A percentile compares a stretch with the other conserved stretches of the same genome.
phyloP scores from a whole-genome alignment of 768 basidiomycete species.

The Phylloporus arenicola region DNA sequence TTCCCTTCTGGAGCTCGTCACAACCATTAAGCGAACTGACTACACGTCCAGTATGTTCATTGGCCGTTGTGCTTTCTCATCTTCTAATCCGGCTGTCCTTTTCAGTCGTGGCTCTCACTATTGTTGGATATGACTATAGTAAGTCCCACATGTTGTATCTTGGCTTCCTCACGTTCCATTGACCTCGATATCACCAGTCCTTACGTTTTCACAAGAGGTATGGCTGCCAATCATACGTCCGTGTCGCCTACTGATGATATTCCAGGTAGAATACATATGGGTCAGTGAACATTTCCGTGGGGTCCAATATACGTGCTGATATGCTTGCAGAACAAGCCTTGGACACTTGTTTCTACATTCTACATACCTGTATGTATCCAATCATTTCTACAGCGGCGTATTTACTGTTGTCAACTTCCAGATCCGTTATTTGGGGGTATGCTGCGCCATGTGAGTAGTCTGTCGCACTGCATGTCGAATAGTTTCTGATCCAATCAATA shows the following conservation, averaged over 20 bases:
- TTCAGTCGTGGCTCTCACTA: neutral
- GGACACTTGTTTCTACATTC: slow-evolving; percentile 8
- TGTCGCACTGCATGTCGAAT: neutral
- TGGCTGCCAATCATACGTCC: no score
- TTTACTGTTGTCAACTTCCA: neutral
- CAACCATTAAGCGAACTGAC: no score
- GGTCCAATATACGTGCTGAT: neutral
- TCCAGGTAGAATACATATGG: slow-evolving; percentile 5
- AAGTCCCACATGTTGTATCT: neutral
- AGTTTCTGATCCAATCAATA: neutral
- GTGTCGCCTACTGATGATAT: neutral
- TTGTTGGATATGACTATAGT: neutral
- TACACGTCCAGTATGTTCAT: no score
- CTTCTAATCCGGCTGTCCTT: no score
- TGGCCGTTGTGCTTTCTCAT: no score
- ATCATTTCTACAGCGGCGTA: neutral
- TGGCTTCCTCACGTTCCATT: neutral
- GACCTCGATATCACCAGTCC: neutral
- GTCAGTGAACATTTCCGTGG: neutral
- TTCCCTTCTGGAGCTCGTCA: no score
- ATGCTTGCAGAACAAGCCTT: neutral
- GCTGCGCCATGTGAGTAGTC: neutral
- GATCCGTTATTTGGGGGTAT: neutral
- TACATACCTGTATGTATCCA: neutral
- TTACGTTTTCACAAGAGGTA: neutral